Percentiles rank a stretch among this genome's conserved stretches.
These are phyloP conservation scores for Heterococcus sp. DNA, from an alignment of 108 stramenopile species.

Conservation along the genomic window DNA sequence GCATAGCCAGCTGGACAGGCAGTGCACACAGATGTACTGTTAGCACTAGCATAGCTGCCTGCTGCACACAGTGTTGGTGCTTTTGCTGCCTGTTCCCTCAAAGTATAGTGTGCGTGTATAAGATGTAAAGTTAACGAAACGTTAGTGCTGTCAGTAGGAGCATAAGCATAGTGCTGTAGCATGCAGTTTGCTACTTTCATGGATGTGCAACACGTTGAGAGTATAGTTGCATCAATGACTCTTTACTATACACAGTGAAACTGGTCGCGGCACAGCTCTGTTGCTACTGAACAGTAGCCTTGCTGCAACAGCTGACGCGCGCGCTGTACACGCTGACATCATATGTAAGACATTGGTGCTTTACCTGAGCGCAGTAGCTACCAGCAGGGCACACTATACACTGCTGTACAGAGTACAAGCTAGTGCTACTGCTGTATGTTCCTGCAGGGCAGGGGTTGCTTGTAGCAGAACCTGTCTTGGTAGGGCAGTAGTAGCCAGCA, in stretches of 20 bases:
- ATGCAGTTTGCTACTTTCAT: no score
- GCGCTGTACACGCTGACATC: neutral
- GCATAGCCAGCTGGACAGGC: conserved; percentile 45
- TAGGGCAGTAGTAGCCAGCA: conserved; percentile 55
- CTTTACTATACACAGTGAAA: neutral
- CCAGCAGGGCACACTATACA: conserved; percentile 54
- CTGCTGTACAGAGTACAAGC: conserved; percentile 6
- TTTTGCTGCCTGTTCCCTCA: neutral
- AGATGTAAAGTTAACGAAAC: no score
- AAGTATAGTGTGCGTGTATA: no score
- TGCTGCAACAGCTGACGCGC: neutral
- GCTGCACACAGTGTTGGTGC: conserved; percentile 17
- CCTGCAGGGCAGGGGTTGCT: conserved; percentile 53
- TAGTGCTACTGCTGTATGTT: conserved; percentile 41
- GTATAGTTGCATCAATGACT: no score
- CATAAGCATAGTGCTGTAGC: no score
- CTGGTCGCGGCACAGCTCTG: neutral
- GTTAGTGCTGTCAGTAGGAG: no score
- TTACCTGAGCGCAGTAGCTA: conserved; percentile 40
- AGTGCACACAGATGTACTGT: conserved; percentile 7
- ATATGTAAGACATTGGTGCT: neutral
- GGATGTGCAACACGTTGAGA: no score
- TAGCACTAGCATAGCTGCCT: conserved; percentile 18
- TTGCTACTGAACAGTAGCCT: neutral
- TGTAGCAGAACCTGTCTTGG: conserved; percentile 20